Evolutionary conservation across 1,284 basidiomycete species (phyloP).

Genomic region (Leccinum pachyderme): DNA sequence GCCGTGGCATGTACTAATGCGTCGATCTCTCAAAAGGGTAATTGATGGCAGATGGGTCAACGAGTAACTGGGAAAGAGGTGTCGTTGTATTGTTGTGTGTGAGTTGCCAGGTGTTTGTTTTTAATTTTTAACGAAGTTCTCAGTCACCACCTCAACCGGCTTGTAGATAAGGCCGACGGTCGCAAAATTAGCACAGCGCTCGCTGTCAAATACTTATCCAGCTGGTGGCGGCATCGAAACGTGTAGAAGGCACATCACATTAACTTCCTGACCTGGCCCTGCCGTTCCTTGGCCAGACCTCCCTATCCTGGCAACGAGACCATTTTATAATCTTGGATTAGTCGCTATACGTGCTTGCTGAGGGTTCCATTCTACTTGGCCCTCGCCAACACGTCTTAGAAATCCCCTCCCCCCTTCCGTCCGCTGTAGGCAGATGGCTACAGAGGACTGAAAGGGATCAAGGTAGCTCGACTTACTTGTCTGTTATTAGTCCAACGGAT

Average conservation of each 20-base stretch:
- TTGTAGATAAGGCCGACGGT: neutral
- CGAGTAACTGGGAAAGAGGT: neutral
- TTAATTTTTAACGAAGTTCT: neutral
- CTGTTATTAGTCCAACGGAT: slow-evolving; percentile 2
- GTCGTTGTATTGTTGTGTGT: neutral
- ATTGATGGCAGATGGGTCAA: neutral
- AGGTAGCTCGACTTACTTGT: neutral
- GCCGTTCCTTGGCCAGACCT: neutral
- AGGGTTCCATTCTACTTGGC: neutral
- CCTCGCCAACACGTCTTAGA: neutral
- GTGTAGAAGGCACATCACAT: neutral
- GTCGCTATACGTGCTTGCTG: neutral
- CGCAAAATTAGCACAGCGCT: neutral
- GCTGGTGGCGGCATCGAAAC: neutral
- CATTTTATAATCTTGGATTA: neutral
- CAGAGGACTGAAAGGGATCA: slow-evolving; percentile 24
- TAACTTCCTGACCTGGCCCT: neutral
- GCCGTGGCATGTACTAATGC: neutral
- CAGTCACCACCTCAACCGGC: neutral
- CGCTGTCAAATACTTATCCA: neutral
- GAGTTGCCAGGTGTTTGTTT: neutral
- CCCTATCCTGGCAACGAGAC: neutral
- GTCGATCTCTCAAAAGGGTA: slow-evolving; percentile 4
- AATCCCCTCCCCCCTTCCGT: slow-evolving; percentile 18
- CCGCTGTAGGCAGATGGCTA: slow-evolving; percentile 23